Evolutionary conservation across 805 yeast genomes (phyloP).

Genomic region (Yarrowia yakushimensis): DNA sequence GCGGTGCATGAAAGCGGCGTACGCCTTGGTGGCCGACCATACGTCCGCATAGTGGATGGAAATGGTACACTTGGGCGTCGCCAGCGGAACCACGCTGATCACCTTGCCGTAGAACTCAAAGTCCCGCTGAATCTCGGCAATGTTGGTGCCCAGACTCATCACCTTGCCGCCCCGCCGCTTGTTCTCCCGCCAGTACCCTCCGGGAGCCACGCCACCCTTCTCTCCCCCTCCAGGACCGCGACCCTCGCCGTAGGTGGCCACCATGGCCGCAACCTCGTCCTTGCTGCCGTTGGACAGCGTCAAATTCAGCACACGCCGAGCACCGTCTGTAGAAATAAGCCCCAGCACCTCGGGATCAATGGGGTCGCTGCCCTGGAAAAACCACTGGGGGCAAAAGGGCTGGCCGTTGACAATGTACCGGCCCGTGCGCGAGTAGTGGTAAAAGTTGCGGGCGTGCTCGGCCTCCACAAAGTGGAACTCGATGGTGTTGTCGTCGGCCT

Average conservation of each 20-base stretch:
- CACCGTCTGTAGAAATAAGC: slow-evolving; percentile 9
- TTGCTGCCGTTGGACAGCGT: background rate
- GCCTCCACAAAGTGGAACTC: slow-evolving; percentile 23
- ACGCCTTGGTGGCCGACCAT: slow-evolving; percentile 23
- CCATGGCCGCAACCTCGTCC: slow-evolving; percentile 11
- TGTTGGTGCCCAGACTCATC: slow-evolving; percentile 12
- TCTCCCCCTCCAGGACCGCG: background rate
- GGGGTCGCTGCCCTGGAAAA: slow-evolving; percentile 9
- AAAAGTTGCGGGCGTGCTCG: slow-evolving; percentile 23
- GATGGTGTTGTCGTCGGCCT: slow-evolving; percentile 14
- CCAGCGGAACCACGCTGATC: slow-evolving; percentile 20
- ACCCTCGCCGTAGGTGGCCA: background rate
- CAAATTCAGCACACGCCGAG: background rate
- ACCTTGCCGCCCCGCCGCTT: slow-evolving; percentile 19
- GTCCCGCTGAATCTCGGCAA: slow-evolving; percentile 17
- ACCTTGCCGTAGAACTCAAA: slow-evolving; percentile 19
- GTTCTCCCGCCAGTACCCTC: background rate
- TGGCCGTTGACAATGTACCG: slow-evolving; percentile 23
- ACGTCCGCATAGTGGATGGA: slow-evolving; percentile 19
- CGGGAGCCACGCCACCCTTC: background rate
- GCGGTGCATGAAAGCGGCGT: background rate
- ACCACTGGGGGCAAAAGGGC: slow-evolving; percentile 22
- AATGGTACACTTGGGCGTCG: background rate
- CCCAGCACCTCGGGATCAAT: background rate
- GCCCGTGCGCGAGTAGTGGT: slow-evolving; percentile 18